A percentile compares a stretch with the other conserved stretches of the same genome.
Evolutionary conservation across 2,329 filamentous ascomycete species (phyloP).

Genomic region (Lachnellula cervina): DNA sequence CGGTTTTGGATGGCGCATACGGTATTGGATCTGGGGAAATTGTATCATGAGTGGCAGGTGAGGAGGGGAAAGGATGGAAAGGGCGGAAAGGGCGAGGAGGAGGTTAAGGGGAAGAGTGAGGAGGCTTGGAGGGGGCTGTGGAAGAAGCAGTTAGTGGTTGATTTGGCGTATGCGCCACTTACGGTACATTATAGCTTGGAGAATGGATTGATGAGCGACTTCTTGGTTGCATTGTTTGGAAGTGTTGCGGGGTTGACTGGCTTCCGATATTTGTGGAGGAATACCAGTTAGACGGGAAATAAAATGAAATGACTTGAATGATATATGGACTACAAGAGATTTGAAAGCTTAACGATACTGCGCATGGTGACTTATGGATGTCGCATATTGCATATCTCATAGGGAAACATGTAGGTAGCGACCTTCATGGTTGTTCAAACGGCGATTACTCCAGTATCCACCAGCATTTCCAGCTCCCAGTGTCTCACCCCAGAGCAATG

Average conservation of each 20-base stretch:
- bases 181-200: conserved; percentile 79
- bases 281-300: conserved; percentile 4
- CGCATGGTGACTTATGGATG: too few relatives aligned
- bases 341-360: too few relatives aligned
- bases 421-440: too few relatives aligned
- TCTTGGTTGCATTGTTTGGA: conserved; percentile 54
- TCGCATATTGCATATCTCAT: too few relatives aligned
- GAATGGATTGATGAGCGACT: conserved; percentile 56
- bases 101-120: conserved; percentile 40
- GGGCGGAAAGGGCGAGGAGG: conserved; percentile 27
- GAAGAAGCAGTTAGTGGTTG: conserved; percentile 54
- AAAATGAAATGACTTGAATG: not conserved
- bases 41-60: conserved; percentile 37
- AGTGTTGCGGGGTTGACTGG: conserved; percentile 43
- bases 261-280: conserved; percentile 41
- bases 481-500: too few relatives aligned
- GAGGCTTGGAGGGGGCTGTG: conserved; percentile 52
- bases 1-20: conserved; percentile 79
- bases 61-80: conserved; percentile 30
- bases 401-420: too few relatives aligned
- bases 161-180: conserved; percentile 73
- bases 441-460: too few relatives aligned
- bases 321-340: too few relatives aligned
- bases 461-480: too few relatives aligned
- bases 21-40: conserved; percentile 65